Evolutionary conservation across 2,329 filamentous ascomycete species (phyloP).

Genomic region (Colletotrichum paranaense): DNA sequence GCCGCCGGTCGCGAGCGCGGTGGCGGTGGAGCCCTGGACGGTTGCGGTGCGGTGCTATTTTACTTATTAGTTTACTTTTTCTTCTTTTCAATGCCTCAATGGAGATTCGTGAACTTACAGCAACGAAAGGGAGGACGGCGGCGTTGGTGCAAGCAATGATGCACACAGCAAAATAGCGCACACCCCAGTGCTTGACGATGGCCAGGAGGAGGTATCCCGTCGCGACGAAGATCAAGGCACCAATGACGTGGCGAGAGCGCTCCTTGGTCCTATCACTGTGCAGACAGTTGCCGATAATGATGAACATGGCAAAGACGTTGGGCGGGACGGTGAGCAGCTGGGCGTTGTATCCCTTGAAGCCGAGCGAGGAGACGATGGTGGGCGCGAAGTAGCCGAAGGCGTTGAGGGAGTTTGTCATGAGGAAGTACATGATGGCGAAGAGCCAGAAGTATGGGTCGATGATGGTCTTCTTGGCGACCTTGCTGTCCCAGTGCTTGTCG

Average conservation of each 20-base stretch:
- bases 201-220: conserved; percentile 45
- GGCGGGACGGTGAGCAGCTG: conserved; percentile 50
- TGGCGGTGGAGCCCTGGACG: conserved; percentile 46
- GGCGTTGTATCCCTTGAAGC: conserved; percentile 46
- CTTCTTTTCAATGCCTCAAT: conserved; percentile 2
- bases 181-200: conserved; percentile 43
- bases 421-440: conserved; percentile 44
- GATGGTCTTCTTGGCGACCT: conserved; percentile 45
- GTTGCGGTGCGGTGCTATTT: conserved; percentile 46
- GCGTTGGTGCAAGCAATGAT: conserved; percentile 48
- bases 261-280: conserved; percentile 46
- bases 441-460: conserved; percentile 48
- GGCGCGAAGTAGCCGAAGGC: conserved; percentile 49
- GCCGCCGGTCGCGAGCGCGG: conserved; percentile 46
- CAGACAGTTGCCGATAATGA: conserved; percentile 46
- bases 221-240: conserved; percentile 41
- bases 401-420: conserved; percentile 49
- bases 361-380: conserved; percentile 48
- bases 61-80: background rate
- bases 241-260: conserved; percentile 46
- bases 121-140: conserved; percentile 46
- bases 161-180: conserved; percentile 45
- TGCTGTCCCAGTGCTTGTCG: conserved; percentile 48
- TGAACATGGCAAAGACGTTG: conserved; percentile 49
- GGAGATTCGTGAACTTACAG: conserved; percentile 39